Conservation (phyloP, 73 alveolate species). For the Breviolum minutum region DNA sequence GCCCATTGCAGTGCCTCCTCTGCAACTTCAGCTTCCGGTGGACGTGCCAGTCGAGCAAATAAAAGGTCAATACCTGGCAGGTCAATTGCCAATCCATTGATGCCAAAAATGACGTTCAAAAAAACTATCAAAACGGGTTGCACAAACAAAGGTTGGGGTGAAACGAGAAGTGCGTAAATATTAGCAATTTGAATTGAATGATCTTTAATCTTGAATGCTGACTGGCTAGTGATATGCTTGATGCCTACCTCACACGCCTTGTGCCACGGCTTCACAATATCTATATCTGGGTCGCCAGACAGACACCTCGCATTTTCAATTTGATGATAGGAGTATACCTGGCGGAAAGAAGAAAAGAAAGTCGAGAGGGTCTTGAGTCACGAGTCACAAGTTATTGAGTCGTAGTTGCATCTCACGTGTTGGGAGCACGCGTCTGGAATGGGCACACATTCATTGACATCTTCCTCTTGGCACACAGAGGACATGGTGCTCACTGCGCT, state of each 20-base stretch:
- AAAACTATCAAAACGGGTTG: too few species aligned
- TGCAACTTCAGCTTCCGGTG: constrained; percentile 96
- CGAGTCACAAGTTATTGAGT: neutral
- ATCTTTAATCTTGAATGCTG: too few species aligned
- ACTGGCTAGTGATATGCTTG: too few species aligned
- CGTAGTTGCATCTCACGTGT: neutral
- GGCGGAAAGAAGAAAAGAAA: neutral
- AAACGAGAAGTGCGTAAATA: too few species aligned
- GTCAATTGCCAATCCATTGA: neutral
- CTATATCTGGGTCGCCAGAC: neutral
- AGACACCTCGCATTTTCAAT: constrained; percentile 97
- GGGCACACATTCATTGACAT: constrained; percentile 97
- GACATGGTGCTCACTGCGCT: neutral
- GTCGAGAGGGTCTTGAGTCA: neutral
- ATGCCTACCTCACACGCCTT: too few species aligned
- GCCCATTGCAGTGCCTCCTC: constrained; percentile 85
- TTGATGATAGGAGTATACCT: constrained; percentile 98
- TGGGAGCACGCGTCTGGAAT: constrained; percentile 96
- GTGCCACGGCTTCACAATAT: neutral
- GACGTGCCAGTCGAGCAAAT: constrained; percentile 96
- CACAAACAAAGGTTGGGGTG: too few species aligned
- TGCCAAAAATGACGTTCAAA: too few species aligned
- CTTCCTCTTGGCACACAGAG: too few species aligned
- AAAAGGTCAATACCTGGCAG: constrained; percentile 97
- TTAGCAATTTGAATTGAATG: too few species aligned